Conservation (phyloP, 345 rosid species). For the Lumnitzera racemosa region DNA sequence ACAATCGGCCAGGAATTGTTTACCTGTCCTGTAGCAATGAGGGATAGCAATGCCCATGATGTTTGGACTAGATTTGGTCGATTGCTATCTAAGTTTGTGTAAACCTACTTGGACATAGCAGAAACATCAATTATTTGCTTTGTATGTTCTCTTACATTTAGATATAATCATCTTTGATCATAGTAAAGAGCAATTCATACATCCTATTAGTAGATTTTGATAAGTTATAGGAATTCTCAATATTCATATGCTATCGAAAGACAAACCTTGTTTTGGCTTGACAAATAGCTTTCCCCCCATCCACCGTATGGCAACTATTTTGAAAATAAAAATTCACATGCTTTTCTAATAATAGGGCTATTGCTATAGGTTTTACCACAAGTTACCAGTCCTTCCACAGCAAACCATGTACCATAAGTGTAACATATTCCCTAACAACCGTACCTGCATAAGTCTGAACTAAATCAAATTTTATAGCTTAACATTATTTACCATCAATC, state of each 20-base stretch:
- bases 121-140: background rate
- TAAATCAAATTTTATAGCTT: background rate
- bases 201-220: too few relatives aligned
- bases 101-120: conserved; percentile 16
- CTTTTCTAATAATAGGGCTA: conserved; percentile 29
- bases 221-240: too few relatives aligned
- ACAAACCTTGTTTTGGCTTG: conserved; percentile 40
- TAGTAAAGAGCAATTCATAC: too few relatives aligned
- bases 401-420: conserved; percentile 53
- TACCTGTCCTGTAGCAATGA: conserved; percentile 44
- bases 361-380: conserved; percentile 29
- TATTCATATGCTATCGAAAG: too few relatives aligned
- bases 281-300: conserved; percentile 64
- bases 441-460: conserved; percentile 22
- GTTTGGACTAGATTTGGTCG: conserved; percentile 43
- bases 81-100: conserved; percentile 33
- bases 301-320: conserved; percentile 52
- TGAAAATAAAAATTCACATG: conserved; percentile 39
- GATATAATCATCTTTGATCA: too few relatives aligned
- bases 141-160: too few relatives aligned
- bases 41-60: conserved; percentile 42
- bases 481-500: background rate
- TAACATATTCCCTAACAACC: conserved; percentile 75
- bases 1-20: background rate
- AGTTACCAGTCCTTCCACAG: conserved; percentile 41